Base-by-base conservation (phyloP, 2,329 filamentous ascomycete genomes). In the Ophiostoma pallidulum region DNA sequence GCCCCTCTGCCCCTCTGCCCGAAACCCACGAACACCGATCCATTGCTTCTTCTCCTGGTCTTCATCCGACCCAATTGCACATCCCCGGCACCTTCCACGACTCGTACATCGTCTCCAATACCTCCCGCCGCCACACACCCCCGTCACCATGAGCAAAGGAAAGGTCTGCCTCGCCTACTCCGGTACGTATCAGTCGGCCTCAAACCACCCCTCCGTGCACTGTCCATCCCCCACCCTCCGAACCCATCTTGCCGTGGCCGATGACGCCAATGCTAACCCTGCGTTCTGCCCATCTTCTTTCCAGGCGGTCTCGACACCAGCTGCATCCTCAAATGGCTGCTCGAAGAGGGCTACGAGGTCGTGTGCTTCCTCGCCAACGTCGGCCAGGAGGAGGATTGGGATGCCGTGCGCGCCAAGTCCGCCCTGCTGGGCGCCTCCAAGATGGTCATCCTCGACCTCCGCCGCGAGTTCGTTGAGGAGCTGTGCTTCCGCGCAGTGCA, bases 401-500 rank as follows among this genome's bases (percentile, higher is more conserved):
- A 77, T 39, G 82, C 74, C 50, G 86, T 84, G 50, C 77, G 84
- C 67, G 74, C 76, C 61, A 89, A 90, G 75, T 60, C 61, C 3
- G 53, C 57, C 7, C 52, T 54, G 65, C 77, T 86, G 54, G 83
- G 83, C 59, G 83, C 83, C 19, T 69, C 76, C 66, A 76, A 78
- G 68, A 77, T 82, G 64, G 63, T 75, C 54, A 72, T 80, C 55
- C 67, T 72, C 53, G 77, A 92, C 63, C 73, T 91, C 47, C 78
- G 80, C 59, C 73, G 73, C 57, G 82, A 87, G 66, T 90, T 92
- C 60, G 78, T 92, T 56, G 83, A 89, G 58, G 77, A 91, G 70
- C 74, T 92, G 38, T 84, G 82, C 72, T 90, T 82, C 76, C 82
- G 77, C 45, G 86, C 86, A 52, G 77, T 92, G 54, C 83, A 87